Percentiles rank a stretch among this genome's conserved stretches.
Conservation (phyloP, 2,329 filamentous ascomycete genomes). For the Zymoseptoria pseudotritici region DNA sequence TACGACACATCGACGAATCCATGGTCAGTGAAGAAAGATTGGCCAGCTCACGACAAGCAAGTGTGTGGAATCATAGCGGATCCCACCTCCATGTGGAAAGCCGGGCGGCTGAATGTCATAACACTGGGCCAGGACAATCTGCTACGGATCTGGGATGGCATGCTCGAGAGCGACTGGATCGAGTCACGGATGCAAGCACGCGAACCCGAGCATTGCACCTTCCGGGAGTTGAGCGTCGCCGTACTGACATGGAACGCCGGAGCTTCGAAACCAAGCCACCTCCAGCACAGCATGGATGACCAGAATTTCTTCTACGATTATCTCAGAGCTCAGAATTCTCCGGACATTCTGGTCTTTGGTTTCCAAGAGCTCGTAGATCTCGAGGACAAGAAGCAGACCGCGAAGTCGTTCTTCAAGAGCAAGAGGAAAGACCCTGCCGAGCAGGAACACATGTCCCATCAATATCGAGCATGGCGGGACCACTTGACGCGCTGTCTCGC, state of each 20-base stretch:
- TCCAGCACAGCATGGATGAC: slow-evolving; percentile 64
- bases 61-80: slow-evolving; percentile 73
- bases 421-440: slow-evolving; percentile 79
- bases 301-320: slow-evolving; percentile 73
- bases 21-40: slow-evolving; percentile 89
- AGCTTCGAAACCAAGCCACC: slow-evolving; percentile 79
- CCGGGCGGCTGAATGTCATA: slow-evolving; percentile 76
- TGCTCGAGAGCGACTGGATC: slow-evolving; percentile 91
- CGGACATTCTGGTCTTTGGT: slow-evolving; percentile 89
- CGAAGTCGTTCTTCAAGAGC: slow-evolving; percentile 79
- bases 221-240: slow-evolving; percentile 70
- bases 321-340: slow-evolving; percentile 65
- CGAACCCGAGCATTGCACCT: slow-evolving; percentile 76
- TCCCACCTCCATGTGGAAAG: slow-evolving; percentile 71
- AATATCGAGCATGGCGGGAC: slow-evolving; percentile 94
- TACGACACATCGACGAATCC: slow-evolving; percentile 79
- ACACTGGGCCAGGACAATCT: slow-evolving; percentile 83
- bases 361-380: slow-evolving; percentile 98
- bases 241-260: slow-evolving; percentile 97
- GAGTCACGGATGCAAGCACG: slow-evolving; percentile 79
- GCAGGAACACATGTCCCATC: slow-evolving; percentile 87
- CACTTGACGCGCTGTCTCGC: slow-evolving; percentile 76
- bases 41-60: slow-evolving; percentile 78
- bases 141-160: slow-evolving; percentile 81
- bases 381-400: slow-evolving; percentile 93